Conservation (phyloP, 805 yeast genomes). For the Starmera dryadoides region DNA sequence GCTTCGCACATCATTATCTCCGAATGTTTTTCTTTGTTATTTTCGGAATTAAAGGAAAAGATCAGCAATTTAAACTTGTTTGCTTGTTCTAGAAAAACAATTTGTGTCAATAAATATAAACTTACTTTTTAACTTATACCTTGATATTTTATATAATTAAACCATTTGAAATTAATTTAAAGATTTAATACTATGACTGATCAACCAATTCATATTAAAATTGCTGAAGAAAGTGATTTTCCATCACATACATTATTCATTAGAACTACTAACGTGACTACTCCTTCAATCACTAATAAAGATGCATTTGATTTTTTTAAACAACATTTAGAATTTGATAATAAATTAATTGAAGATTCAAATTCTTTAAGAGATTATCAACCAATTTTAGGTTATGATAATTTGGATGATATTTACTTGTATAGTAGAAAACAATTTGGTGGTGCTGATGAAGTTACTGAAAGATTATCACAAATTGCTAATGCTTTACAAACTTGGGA, state of each 20-base stretch:
- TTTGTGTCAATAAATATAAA: no score
- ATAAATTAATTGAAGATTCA: background rate
- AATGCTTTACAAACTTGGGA: conserved; percentile 1
- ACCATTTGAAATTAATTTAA: no score
- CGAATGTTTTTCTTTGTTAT: no score
- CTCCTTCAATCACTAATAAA: background rate
- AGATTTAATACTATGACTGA: background rate
- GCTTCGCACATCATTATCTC: no score
- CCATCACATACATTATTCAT: background rate
- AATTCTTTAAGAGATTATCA: background rate
- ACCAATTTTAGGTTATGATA: background rate
- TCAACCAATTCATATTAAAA: background rate
- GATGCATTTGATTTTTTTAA: background rate
- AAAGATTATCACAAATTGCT: background rate
- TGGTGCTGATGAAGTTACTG: background rate
- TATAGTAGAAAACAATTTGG: background rate
- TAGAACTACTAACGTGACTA: background rate
- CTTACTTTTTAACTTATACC: no score
- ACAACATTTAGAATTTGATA: background rate
- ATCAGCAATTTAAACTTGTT: no score
- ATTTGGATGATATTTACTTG: background rate
- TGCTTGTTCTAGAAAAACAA: no score
- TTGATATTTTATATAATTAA: no score
- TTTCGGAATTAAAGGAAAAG: no score
- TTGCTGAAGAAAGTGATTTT: background rate